Percentiles rank a stretch among this genome's conserved stretches.
Evolutionary conservation across 768 basidiomycete species (phyloP).

Genomic region (Trametes villosa): DNA sequence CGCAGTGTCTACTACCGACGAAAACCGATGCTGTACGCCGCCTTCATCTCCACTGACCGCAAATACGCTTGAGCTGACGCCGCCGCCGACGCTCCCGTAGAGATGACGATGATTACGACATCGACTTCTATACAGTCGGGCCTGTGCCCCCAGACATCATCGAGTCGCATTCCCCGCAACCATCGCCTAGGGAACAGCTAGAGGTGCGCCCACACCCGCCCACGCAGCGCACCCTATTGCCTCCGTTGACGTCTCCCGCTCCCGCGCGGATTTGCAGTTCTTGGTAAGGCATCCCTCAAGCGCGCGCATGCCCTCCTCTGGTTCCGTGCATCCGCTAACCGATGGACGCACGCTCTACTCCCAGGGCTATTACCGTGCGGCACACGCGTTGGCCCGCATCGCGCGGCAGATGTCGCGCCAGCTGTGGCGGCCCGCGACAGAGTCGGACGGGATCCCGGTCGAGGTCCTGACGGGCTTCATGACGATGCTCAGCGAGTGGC

Average conservation of each 20-base stretch:
- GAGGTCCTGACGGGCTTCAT: slow-evolving; percentile 64
- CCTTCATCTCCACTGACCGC: neutral
- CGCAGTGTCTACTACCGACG: slow-evolving; percentile 82
- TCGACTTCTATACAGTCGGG: slow-evolving; percentile 84
- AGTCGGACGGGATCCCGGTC: slow-evolving; percentile 76
- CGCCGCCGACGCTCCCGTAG: slow-evolving; percentile 31
- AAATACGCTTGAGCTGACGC: neutral
- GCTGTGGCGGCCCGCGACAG: slow-evolving; percentile 79
- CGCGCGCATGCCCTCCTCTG: slow-evolving; percentile 9
- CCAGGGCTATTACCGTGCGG: slow-evolving; percentile 84
- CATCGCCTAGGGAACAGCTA: slow-evolving; percentile 77
- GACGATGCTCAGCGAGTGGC: slow-evolving; percentile 67
- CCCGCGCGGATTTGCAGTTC: slow-evolving; percentile 47
- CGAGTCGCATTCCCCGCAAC: slow-evolving; percentile 41
- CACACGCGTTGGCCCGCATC: slow-evolving; percentile 82
- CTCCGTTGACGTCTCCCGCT: slow-evolving; percentile 14
- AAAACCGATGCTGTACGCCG: slow-evolving; percentile 72
- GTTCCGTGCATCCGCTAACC: slow-evolving; percentile 18
- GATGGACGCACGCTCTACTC: slow-evolving; percentile 9
- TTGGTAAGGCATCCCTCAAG: slow-evolving; percentile 52
- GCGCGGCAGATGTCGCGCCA: slow-evolving; percentile 81
- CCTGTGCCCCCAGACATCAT: slow-evolving; percentile 46
- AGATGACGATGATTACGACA: slow-evolving; percentile 88
- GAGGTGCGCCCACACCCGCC: slow-evolving; percentile 51
- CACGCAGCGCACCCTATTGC: neutral